Base-by-base conservation (phyloP, 352 stramenopile genomes). In the Phytophthora constricta region DNA sequence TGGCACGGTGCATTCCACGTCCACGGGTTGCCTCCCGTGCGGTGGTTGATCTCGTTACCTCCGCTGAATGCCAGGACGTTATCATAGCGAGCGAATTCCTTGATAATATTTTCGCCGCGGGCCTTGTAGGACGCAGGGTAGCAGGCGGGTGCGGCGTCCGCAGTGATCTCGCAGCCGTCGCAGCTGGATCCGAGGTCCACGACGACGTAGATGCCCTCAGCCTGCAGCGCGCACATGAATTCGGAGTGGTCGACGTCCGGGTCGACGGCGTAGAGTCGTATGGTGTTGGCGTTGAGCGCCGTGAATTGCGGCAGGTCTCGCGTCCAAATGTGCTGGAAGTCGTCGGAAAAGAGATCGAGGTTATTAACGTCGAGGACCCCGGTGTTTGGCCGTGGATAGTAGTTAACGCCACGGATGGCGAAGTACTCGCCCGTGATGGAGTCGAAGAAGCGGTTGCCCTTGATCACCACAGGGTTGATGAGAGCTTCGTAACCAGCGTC, bases 1-100 rank as follows among this genome's bases (percentile, higher is more conserved):
- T 96, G 87, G 66, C 90, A 97, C 28, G 90, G 79, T 25, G 82
- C 84, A 68, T 96, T 94, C 64, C 65, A 79, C 28, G 82, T 68
- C 52, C 76, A 69, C 1, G 59, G 51, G 16, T 82, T 79, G 17
- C 72, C 79, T 23, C 54, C 60, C 4, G 78, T 81, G 64, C 74
- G 76, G 66, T 95, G 77, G 72, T 93, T 95, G 34, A 94, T 80
- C 71, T 96, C 88, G 67, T 96, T 96, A 41, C 86, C 87, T 11
- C 70, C 83, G 22, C 77, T 88, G 64, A 92, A 92, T n/a, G 66
- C 83, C 31, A 97, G 63, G 9, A 91, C 80, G 61, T 97, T 97
- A 70, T 84, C 76, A 64, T 91, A 97, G 62, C 90, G 86, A 20
- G 87, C 55, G 67, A 97, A 96, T 39, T 87, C 64, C 27, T 77